Evolutionary conservation across 2,329 filamentous ascomycete species (phyloP).

Genomic region (Aspergillus quadrilineatus): DNA sequence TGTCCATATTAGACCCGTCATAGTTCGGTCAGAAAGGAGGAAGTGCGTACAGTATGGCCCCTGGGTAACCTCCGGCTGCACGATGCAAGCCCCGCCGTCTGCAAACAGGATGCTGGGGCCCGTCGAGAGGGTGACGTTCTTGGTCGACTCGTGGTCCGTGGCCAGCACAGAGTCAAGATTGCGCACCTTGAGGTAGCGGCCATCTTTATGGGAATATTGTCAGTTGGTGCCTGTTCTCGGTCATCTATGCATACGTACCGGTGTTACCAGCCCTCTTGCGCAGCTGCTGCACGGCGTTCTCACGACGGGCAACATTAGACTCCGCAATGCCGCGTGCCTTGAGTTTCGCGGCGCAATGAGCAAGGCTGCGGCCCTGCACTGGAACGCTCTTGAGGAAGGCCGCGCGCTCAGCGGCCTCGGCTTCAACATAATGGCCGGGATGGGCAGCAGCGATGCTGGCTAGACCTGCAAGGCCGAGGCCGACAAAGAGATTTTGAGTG

Average conservation of each 20-base stretch:
- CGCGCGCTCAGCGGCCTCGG: slow-evolving; percentile 9
- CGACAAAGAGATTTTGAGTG: not conserved
- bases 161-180: slow-evolving; percentile 38
- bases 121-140: slow-evolving; percentile 18
- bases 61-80: slow-evolving; percentile 51
- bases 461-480: not conserved
- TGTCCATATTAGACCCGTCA: not conserved
- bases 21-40: not conserved
- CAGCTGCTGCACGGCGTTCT: slow-evolving; percentile 14
- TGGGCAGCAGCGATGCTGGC: slow-evolving; percentile 5
- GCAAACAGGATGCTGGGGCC: slow-evolving; percentile 25
- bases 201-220: not conserved
- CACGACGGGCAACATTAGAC: slow-evolving; percentile 24
- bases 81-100: slow-evolving; percentile 43
- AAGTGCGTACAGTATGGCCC: slow-evolving; percentile 44
- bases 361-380: slow-evolving; percentile 18
- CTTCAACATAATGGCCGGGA: slow-evolving; percentile 9
- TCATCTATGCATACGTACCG: not conserved
- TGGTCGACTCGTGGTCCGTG: slow-evolving; percentile 40
- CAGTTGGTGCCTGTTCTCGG: not conserved
- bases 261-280: not conserved
- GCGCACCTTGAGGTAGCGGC: slow-evolving; percentile 28
- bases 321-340: slow-evolving; percentile 26
- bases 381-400: not conserved
- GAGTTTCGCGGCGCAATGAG: slow-evolving; percentile 22